phyloP scores from a whole-genome alignment of 2,329 filamentous ascomycete genomes.

The Trichoderma polysporum region DNA sequence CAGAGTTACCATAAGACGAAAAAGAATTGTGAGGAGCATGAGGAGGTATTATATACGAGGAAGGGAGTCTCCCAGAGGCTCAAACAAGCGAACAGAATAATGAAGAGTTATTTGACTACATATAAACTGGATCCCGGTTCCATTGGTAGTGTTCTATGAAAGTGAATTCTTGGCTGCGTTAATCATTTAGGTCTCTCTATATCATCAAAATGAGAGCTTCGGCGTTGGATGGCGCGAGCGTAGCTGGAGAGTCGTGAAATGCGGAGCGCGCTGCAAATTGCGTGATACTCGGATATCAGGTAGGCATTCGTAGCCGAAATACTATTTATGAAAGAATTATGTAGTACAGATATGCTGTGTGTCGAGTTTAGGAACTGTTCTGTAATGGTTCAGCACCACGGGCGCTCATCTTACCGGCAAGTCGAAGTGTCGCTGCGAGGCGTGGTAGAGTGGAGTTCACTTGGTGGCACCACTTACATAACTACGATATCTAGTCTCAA shows the following conservation, averaged over 20 bases:
- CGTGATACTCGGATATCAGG: background rate
- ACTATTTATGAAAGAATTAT: too few relatives aligned
- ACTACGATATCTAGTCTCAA: background rate
- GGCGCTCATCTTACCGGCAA: background rate
- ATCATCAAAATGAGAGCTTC: too few relatives aligned
- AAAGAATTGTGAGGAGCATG: background rate
- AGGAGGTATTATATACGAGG: background rate
- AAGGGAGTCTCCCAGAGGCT: background rate
- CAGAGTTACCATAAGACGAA: background rate
- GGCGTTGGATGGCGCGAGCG: too few relatives aligned
- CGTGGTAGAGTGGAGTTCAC: too few relatives aligned
- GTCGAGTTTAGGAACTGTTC: background rate
- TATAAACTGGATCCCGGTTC: too few relatives aligned
- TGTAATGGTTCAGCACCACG: too few relatives aligned
- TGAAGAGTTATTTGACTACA: too few relatives aligned
- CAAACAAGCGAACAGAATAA: background rate
- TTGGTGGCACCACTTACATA: background rate
- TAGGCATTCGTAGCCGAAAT: too few relatives aligned
- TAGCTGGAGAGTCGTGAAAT: background rate
- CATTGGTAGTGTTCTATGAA: too few relatives aligned
- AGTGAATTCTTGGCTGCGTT: too few relatives aligned
- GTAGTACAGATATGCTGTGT: too few relatives aligned
- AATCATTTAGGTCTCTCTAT: too few relatives aligned
- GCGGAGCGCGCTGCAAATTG: background rate
- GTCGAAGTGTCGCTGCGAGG: background rate